A percentile compares a stretch with the other conserved stretches of the same genome.
Conservation (phyloP, 176 grass and related monocot species). For the Thinopyrum elongatum region DNA sequence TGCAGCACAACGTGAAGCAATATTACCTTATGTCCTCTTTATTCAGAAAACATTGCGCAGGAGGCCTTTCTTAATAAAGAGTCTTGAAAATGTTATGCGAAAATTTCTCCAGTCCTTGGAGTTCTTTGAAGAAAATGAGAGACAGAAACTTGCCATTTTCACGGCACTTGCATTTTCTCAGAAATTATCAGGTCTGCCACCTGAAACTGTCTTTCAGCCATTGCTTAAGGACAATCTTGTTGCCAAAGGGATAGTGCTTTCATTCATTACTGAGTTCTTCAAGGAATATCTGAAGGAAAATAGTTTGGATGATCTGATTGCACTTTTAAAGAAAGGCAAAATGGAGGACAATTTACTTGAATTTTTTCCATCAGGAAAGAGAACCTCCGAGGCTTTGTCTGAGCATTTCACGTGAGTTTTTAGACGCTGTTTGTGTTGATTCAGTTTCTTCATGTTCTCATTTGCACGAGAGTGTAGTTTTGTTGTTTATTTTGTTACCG, state of each 20-base stretch:
- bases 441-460: constrained; percentile 13
- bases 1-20: constrained; percentile 67
- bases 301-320: constrained; percentile 94
- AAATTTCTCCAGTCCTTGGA: constrained; percentile 95
- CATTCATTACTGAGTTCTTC: constrained; percentile 88
- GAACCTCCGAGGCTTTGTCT: constrained; percentile 66
- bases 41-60: constrained; percentile 91
- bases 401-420: constrained; percentile 82
- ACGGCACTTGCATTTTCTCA: constrained; percentile 97
- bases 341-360: constrained; percentile 95
- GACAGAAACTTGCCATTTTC: constrained; percentile 89
- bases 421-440: neutral
- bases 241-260: constrained; percentile 93
- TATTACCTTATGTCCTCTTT: constrained; percentile 84
- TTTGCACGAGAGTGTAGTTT: neutral
- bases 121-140: constrained; percentile 91
- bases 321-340: constrained; percentile 90
- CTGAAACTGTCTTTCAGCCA: constrained; percentile 93
- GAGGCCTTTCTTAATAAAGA: constrained; percentile 94
- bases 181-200: constrained; percentile 89
- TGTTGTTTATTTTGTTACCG: neutral
- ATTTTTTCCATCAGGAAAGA: constrained; percentile 79
- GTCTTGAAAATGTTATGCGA: constrained; percentile 96
- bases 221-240: constrained; percentile 95
- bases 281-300: constrained; percentile 91